Evolutionary conservation across 805 yeast species (phyloP), one percentile per base, ranked within the genome.

Genomic region (Lachancea nothofagi): DNA sequence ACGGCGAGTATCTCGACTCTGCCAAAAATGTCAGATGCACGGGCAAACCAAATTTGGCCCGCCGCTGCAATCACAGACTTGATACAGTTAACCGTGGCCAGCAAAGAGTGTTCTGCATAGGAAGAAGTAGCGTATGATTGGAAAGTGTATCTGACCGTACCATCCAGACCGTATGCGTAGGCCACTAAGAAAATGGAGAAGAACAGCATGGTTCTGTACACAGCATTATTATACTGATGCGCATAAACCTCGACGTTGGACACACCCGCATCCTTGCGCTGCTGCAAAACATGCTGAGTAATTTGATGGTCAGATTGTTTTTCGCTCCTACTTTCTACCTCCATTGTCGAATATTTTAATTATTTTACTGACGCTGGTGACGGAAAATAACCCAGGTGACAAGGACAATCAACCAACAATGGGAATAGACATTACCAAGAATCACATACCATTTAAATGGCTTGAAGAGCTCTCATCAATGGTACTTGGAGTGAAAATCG

Each of bases 51-150:
- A 10, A 76, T 70, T 53, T 76, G 79, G 20, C 78, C 70, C 7
- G 75, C 80, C 25, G 81, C 80, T 18, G 75, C 79, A 36, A 74
- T 69, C 29, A 77, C 78, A n/a, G 73, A 62, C 40, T 67, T 66
- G 45, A 77, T 71, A 43, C 74, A 77, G 38, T 68, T 65, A 26
- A 77, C 72, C 1, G 80, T 72, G 2, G 80, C 61, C 31, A 69
- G 50, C 41, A 74, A 57, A 5, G 81, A 70, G 49, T 75, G 80
- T 23, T 60, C 51, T 5, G 64, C 26, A 59, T 71, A 76, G 9
- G 76, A 67, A n/a, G 67, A 60, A 20, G 80, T 74, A 9, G 80
- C 81, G 43, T 67, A 67, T 1, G 68, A 43, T 46, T 69, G 70
- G 45, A 63, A 70, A 7, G 67, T 62, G 42, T 50, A 62, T 47